phyloP scores from a whole-genome alignment of 1,284 basidiomycete genomes.

The Hypsizygus ulmarius region DNA sequence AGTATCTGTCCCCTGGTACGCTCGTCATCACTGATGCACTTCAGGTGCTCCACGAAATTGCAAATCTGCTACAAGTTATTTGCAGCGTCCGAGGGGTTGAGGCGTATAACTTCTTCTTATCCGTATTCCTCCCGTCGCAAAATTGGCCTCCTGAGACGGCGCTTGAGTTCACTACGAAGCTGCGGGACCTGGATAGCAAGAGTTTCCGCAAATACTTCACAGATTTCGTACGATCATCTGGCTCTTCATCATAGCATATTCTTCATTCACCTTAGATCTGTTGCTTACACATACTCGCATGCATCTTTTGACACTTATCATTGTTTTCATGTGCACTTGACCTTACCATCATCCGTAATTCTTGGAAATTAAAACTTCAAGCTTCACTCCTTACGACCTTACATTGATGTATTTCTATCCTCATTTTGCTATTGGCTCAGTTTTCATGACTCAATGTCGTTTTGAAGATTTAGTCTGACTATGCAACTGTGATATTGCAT shows the following conservation, averaged over 20 bases:
- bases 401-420: slow-evolving; percentile 7
- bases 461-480: too few relatives aligned
- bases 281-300: slow-evolving; percentile 14
- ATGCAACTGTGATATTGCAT: too few relatives aligned
- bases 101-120: slow-evolving; percentile 78
- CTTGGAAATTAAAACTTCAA: slow-evolving; percentile 2
- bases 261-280: slow-evolving; percentile 15
- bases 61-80: slow-evolving; percentile 79
- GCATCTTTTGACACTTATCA: slow-evolving; percentile 5
- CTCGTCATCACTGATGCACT: not conserved
- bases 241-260: slow-evolving; percentile 51
- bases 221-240: slow-evolving; percentile 76
- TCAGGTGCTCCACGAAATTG: slow-evolving; percentile 87
- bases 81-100: slow-evolving; percentile 81
- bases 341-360: not conserved
- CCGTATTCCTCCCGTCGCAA: slow-evolving; percentile 84
- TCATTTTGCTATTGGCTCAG: not conserved
- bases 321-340: slow-evolving; percentile 5
- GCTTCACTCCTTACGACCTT: not conserved
- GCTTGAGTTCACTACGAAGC: slow-evolving; percentile 74
- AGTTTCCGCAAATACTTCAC: slow-evolving; percentile 88
- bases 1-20: slow-evolving; percentile 25
- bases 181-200: slow-evolving; percentile 79
- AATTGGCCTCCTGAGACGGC: slow-evolving; percentile 80
- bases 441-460: too few relatives aligned